Evolutionary conservation across 2,329 filamentous ascomycete genomes (phyloP).

Genomic region (Cladosporium sp.): DNA sequence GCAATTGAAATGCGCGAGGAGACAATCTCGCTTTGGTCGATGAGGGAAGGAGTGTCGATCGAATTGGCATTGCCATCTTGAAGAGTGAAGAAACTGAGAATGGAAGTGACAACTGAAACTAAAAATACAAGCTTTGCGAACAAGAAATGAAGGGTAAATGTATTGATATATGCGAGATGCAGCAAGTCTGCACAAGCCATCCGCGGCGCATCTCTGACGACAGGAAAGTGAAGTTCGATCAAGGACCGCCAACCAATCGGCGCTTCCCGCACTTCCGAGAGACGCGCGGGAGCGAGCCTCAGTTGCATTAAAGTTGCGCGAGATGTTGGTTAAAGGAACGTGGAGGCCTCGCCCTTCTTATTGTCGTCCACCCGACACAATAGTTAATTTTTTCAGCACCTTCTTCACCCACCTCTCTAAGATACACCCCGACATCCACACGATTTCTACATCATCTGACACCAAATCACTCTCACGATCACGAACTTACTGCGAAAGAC

Average conservation of each 20-base stretch:
- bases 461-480: not conserved
- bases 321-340: too few relatives aligned
- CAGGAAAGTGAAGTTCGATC: slow-evolving; percentile 1
- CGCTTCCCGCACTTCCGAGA: too few relatives aligned
- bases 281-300: too few relatives aligned
- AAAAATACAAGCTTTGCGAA: not conserved
- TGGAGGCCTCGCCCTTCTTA: too few relatives aligned
- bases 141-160: not conserved
- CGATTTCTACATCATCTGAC: not conserved
- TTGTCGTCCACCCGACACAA: too few relatives aligned
- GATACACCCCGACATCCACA: too few relatives aligned
- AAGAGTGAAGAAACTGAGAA: not conserved
- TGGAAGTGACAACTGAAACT: not conserved
- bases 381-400: too few relatives aligned
- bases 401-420: too few relatives aligned
- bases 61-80: not conserved
- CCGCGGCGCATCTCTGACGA: not conserved
- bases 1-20: slow-evolving; percentile 29
- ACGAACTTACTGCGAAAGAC: not conserved
- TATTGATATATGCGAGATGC: not conserved
- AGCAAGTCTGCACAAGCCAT: slow-evolving; percentile 4
- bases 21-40: slow-evolving; percentile 21
- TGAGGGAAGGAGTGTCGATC: not conserved
- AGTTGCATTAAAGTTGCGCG: too few relatives aligned
- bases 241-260: not conserved